These are phyloP conservation scores for Anthostomella pinea DNA, from an alignment of 2,329 filamentous ascomycete genomes.

Conservation along the genomic window DNA sequence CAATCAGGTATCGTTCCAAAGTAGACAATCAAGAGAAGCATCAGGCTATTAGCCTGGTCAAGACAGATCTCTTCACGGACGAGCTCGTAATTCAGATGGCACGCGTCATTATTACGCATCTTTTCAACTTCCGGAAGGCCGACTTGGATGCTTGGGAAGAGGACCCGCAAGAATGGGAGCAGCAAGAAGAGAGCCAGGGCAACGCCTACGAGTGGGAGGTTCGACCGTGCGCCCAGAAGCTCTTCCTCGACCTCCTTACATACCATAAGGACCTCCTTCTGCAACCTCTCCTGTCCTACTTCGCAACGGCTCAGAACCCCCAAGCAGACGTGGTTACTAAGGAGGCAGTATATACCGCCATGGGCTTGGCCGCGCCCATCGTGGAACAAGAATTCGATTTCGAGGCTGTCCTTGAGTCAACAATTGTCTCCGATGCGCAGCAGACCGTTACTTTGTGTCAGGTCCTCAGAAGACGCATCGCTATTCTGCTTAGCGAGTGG, in stretches of 20 bases:
- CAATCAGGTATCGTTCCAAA: slow-evolving; percentile 77
- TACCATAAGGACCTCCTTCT: slow-evolving; percentile 83
- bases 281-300: slow-evolving; percentile 77
- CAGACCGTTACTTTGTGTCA: slow-evolving; percentile 62
- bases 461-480: slow-evolving; percentile 80
- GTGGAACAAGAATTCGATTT: slow-evolving; percentile 78
- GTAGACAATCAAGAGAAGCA: slow-evolving; percentile 75
- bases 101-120: slow-evolving; percentile 78
- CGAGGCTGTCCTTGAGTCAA: slow-evolving; percentile 71
- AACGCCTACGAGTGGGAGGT: slow-evolving; percentile 92
- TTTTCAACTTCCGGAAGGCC: slow-evolving; percentile 81
- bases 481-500: slow-evolving; percentile 89
- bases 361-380: slow-evolving; percentile 80
- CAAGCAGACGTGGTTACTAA: slow-evolving; percentile 73
- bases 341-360: slow-evolving; percentile 90
- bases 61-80: slow-evolving; percentile 70
- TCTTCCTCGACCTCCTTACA: slow-evolving; percentile 87
- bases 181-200: slow-evolving; percentile 78
- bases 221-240: slow-evolving; percentile 85
- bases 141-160: slow-evolving; percentile 93
- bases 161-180: slow-evolving; percentile 94
- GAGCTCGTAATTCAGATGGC: slow-evolving; percentile 78
- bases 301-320: slow-evolving; percentile 70
- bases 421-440: slow-evolving; percentile 76
- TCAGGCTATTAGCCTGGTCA: slow-evolving; percentile 66